phyloP scores from a whole-genome alignment of 2,329 filamentous ascomycete genomes.

The Zymoseptoria tritici region DNA sequence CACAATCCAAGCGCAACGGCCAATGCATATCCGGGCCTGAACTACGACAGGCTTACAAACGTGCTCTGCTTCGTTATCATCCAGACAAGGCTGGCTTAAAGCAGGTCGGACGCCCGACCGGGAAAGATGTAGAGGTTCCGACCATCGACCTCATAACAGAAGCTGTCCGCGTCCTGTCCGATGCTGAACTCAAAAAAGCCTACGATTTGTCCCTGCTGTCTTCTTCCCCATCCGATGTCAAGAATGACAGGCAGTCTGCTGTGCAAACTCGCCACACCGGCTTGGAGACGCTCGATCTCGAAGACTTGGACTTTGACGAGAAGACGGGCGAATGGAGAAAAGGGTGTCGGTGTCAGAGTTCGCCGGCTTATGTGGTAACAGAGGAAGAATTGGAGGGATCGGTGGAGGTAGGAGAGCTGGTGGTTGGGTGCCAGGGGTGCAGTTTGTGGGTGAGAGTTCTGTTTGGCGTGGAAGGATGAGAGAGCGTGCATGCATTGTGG shows the following conservation, averaged over 20 bases:
- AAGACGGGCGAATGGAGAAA: conserved; percentile 41
- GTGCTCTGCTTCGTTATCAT: conserved; percentile 50
- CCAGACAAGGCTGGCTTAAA: conserved; percentile 44
- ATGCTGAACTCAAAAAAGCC: conserved; percentile 36
- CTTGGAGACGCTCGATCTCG: conserved; percentile 51
- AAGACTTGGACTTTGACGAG: conserved; percentile 44
- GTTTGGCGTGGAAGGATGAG: conserved; percentile 46
- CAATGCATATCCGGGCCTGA: conserved; percentile 25
- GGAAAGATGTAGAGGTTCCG: conserved; percentile 14
- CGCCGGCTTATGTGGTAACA: conserved; percentile 46
- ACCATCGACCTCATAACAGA: conserved; percentile 52
- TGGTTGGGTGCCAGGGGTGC: conserved; percentile 55
- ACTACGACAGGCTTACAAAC: conserved; percentile 50
- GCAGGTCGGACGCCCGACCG: not conserved
- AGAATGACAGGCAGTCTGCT: not conserved
- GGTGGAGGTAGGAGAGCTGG: conserved; percentile 47
- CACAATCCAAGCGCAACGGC: conserved; percentile 11
- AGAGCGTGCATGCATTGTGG: not conserved
- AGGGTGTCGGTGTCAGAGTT: conserved; percentile 52
- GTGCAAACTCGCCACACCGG: conserved; percentile 34
- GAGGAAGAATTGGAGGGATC: conserved; percentile 49
- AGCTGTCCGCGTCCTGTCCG: conserved; percentile 50
- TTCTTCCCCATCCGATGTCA: conserved; percentile 10
- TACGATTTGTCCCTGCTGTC: conserved; percentile 40
- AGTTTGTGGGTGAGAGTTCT: conserved; percentile 56